Conservation (phyloP, 805 yeast species). For the Saccharomyces jurei region DNA sequence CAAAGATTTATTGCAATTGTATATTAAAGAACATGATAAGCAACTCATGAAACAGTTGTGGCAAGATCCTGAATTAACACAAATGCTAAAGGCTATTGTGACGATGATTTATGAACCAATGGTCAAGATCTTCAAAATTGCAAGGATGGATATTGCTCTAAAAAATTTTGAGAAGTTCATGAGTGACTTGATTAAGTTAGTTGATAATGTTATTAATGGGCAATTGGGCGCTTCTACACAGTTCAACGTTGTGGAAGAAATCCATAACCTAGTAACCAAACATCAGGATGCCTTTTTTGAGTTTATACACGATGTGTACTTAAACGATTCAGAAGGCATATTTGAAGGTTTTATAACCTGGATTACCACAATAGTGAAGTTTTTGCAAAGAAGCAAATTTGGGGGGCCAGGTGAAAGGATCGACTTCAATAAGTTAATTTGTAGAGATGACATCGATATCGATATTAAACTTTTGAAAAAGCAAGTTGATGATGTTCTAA, state of each 20-base stretch:
- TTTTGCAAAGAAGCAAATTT: slow-evolving; percentile 54
- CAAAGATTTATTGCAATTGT: slow-evolving; percentile 54
- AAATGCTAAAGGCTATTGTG: slow-evolving; percentile 62
- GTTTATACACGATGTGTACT: slow-evolving; percentile 75
- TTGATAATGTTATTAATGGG: slow-evolving; percentile 44
- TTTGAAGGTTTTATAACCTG: slow-evolving; percentile 68
- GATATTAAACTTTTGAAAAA: slow-evolving; percentile 26
- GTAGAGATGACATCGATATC: slow-evolving; percentile 9
- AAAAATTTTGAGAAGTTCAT: slow-evolving; percentile 58
- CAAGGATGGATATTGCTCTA: slow-evolving; percentile 57
- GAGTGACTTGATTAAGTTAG: slow-evolving; percentile 52
- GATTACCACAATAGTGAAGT: slow-evolving; percentile 58
- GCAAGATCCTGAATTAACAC: slow-evolving; percentile 79
- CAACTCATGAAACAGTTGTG: slow-evolving; percentile 66
- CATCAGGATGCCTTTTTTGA: slow-evolving; percentile 67
- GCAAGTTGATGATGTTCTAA: slow-evolving; percentile 36
- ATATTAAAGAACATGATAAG: slow-evolving; percentile 67
- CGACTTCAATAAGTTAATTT: slow-evolving; percentile 36
- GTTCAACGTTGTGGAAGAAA: slow-evolving; percentile 46
- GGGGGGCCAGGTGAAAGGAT: slow-evolving; percentile 36
- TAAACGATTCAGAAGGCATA: slow-evolving; percentile 62
- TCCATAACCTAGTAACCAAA: slow-evolving; percentile 56
- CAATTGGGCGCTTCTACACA: slow-evolving; percentile 44
- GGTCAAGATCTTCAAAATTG: slow-evolving; percentile 57
- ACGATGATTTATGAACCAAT: slow-evolving; percentile 68